Percentiles rank a stretch among this genome's conserved stretches.
Evolutionary conservation across 2,329 filamentous ascomycete species (phyloP).

Genomic region (Biscogniauxia marginata): DNA sequence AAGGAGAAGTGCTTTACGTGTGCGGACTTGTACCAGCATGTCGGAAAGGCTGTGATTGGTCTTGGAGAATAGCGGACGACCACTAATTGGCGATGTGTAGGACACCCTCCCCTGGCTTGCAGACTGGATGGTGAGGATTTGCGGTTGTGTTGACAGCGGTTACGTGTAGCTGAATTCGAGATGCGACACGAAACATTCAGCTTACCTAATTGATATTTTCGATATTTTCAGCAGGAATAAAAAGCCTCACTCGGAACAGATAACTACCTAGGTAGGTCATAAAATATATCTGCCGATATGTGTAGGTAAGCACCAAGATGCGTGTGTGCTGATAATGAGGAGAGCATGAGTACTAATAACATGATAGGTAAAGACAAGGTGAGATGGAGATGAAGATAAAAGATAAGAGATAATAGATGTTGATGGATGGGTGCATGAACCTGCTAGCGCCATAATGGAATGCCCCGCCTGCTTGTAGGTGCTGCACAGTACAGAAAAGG

Average conservation of each 20-base stretch:
- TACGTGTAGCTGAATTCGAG: not conserved
- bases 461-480: not conserved
- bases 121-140: not conserved
- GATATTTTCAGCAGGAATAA: not conserved
- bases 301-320: not conserved
- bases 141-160: not conserved
- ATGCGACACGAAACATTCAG: not conserved
- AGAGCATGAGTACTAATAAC: not conserved
- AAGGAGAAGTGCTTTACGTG: slow-evolving; percentile 13
- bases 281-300: not conserved
- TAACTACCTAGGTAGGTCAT: not conserved
- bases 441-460: not conserved
- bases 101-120: not conserved
- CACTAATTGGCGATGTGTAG: not conserved
- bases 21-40: slow-evolving; percentile 2
- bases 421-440: not conserved
- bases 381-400: not conserved
- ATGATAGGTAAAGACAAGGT: not conserved
- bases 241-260: not conserved
- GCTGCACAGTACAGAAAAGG: not conserved
- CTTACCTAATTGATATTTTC: not conserved
- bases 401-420: too few species aligned
- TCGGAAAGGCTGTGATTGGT: slow-evolving; percentile 15
- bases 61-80: slow-evolving; percentile 1
- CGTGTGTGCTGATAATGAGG: not conserved